Evolutionary conservation across 2,329 filamentous ascomycete genomes (phyloP).

Genomic region (Colletotrichum graminicola): DNA sequence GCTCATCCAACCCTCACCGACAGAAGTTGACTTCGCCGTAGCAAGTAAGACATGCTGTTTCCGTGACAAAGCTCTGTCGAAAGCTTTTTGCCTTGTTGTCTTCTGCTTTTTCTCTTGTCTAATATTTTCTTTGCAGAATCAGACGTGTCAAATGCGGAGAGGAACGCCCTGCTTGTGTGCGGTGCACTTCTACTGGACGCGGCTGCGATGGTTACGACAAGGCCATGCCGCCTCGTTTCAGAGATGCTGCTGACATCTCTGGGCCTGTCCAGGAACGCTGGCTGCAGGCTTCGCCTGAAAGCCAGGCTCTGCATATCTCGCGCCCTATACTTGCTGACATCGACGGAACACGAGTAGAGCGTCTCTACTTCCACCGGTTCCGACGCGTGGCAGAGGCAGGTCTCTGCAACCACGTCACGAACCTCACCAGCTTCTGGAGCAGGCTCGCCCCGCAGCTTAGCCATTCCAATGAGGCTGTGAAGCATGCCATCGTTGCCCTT

Average conservation of each 20-base stretch:
- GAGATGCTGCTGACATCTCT: background rate
- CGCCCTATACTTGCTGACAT: constrained; percentile 53
- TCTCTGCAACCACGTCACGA: constrained; percentile 47
- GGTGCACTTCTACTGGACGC: constrained; percentile 51
- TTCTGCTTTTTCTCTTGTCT: background rate
- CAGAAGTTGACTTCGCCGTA: constrained; percentile 29
- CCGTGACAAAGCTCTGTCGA: background rate
- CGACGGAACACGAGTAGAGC: constrained; percentile 51
- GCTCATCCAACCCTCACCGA: background rate
- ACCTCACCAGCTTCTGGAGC: constrained; percentile 49
- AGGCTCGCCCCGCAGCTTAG: constrained; percentile 49
- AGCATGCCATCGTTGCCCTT: constrained; percentile 52
- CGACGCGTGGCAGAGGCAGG: constrained; percentile 48
- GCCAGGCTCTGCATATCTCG: constrained; percentile 37
- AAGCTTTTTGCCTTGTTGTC: background rate
- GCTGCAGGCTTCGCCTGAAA: constrained; percentile 7
- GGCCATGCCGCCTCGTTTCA: constrained; percentile 14
- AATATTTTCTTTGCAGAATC: constrained; percentile 46
- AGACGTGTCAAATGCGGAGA: constrained; percentile 54
- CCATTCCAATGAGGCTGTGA: constrained; percentile 48
- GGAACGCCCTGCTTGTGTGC: constrained; percentile 50
- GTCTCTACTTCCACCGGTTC: constrained; percentile 53
- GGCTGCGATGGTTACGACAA: constrained; percentile 54
- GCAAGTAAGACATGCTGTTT: constrained; percentile 47
- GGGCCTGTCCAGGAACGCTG: constrained; percentile 7